These are phyloP conservation scores for Aspergillus awamori DNA, from an alignment of 2,329 filamentous ascomycete genomes.

Conservation along the genomic window DNA sequence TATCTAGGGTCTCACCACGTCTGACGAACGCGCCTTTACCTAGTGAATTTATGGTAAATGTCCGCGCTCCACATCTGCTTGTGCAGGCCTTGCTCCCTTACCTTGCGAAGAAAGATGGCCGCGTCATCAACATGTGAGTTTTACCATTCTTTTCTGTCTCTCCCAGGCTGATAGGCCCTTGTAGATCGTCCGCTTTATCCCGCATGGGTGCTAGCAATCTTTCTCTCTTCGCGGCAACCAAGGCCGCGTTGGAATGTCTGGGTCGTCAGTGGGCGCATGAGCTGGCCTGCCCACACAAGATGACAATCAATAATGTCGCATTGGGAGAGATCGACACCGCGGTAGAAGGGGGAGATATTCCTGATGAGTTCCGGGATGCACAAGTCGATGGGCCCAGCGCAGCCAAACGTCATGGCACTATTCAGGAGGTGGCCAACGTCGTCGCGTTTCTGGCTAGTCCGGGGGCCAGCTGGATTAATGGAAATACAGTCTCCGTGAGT, in stretches of 20 bases:
- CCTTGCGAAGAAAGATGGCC: neutral
- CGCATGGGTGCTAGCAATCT: too few species aligned
- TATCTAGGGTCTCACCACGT: too few species aligned
- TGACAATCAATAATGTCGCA: neutral
- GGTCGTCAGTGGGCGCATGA: too few species aligned
- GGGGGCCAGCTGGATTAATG: neutral
- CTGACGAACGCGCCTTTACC: too few species aligned
- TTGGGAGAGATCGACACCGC: neutral
- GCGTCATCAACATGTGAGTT: neutral
- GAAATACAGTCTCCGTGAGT: neutral
- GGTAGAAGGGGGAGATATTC: neutral
- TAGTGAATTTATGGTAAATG: neutral
- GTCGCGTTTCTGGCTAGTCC: neutral
- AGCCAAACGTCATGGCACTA: neutral
- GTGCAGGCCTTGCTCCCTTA: neutral
- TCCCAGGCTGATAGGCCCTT: too few species aligned
- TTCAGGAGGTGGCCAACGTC: neutral
- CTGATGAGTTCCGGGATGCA: neutral
- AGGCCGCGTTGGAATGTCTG: neutral
- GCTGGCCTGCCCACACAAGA: neutral
- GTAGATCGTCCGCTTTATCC: too few species aligned
- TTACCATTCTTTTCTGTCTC: too few species aligned
- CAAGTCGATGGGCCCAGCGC: neutral
- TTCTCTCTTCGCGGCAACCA: too few species aligned
- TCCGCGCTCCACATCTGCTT: neutral